phyloP scores from a whole-genome alignment of 345 rosid genomes.

The Rhizophora apiculata region DNA sequence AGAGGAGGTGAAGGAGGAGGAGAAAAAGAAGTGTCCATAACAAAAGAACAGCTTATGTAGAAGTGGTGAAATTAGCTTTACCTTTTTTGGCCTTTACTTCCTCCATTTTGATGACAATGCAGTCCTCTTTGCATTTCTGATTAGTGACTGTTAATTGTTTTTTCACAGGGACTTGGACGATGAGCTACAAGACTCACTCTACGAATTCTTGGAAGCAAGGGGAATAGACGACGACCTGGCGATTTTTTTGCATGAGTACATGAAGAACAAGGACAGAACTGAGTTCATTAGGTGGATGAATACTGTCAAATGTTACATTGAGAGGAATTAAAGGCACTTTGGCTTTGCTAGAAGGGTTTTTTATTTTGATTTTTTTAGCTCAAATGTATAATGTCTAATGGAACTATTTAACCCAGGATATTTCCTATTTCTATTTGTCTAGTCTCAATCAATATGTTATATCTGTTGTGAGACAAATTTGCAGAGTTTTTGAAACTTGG shows the following conservation, averaged over 20 bases:
- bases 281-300: conserved; percentile 75
- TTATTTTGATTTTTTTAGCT: not conserved
- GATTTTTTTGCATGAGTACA: conserved; percentile 67
- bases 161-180: conserved; percentile 79
- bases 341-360: not conserved
- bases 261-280: conserved; percentile 64
- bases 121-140: not conserved
- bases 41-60: no score
- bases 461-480: not conserved
- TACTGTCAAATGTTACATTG: conserved; percentile 62
- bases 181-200: conserved; percentile 60
- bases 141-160: conserved; percentile 9
- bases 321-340: conserved; percentile 34
- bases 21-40: no score
- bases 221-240: conserved; percentile 66
- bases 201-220: conserved; percentile 64
- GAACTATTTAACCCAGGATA: not conserved
- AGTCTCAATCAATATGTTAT: not conserved
- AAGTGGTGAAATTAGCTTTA: no score
- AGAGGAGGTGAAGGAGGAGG: no score
- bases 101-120: not conserved
- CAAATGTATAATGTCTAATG: not conserved
- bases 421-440: not conserved
- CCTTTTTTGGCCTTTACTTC: not conserved
- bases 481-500: not conserved